A percentile compares a stretch with the other conserved stretches of the same genome.
Evolutionary conservation across 2,329 filamentous ascomycete species (phyloP).

Genomic region (Lojkania enalia): DNA sequence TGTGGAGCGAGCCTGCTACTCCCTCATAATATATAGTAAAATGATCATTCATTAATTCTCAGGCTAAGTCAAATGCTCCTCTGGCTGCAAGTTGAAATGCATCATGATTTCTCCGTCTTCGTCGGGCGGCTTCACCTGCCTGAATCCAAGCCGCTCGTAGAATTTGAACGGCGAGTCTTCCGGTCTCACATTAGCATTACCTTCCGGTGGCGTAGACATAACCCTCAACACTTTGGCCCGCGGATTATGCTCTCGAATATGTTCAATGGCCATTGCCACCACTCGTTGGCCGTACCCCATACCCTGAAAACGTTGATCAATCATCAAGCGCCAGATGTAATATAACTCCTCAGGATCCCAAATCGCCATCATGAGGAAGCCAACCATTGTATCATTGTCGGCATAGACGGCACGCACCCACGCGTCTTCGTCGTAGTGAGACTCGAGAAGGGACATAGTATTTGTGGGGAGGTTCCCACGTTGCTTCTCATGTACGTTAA

Average conservation of each 20-base stretch:
- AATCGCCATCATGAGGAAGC: slow-evolving; percentile 3
- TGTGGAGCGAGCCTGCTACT: too few species aligned
- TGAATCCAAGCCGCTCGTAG: slow-evolving; percentile 3
- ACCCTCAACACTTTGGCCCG: slow-evolving; percentile 1
- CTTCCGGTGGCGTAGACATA: slow-evolving; percentile 1
- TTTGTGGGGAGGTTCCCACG: slow-evolving; percentile 3
- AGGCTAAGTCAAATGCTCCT: too few species aligned
- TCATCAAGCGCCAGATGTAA: slow-evolving; percentile 6
- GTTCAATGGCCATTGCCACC: slow-evolving; percentile 2
- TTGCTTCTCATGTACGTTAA: slow-evolving; percentile 1
- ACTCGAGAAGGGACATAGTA: slow-evolving; percentile 1
- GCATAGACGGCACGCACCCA: slow-evolving; percentile 7
- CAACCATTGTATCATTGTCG: slow-evolving; percentile 1
- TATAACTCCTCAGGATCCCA: slow-evolving; percentile 3
- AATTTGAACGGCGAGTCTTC: slow-evolving; percentile 2
- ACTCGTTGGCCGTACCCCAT: slow-evolving; percentile 3
- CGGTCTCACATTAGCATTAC: slow-evolving; percentile 1
- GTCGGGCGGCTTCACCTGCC: neutral
- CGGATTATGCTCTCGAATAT: neutral
- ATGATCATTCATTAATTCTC: too few species aligned
- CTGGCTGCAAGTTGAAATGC: too few species aligned
- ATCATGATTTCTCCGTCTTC: slow-evolving; percentile 1
- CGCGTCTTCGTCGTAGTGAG: slow-evolving; percentile 3
- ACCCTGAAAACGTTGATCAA: slow-evolving; percentile 2
- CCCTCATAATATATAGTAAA: too few species aligned